Evolutionary conservation across 345 rosid genomes (phyloP).

Genomic region (Cochlearia excelsa): DNA sequence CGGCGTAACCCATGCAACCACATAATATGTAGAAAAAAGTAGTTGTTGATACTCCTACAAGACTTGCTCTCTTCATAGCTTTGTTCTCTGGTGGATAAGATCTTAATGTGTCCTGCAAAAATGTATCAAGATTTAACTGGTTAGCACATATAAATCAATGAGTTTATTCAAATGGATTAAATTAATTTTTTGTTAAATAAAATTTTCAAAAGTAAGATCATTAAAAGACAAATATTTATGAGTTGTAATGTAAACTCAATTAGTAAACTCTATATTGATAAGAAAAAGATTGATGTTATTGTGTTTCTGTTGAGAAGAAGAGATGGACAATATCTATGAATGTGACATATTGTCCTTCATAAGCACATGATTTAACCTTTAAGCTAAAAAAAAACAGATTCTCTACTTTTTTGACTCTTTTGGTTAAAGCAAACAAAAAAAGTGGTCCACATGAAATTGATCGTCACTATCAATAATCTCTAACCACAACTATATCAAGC

Average conservation of each 20-base stretch:
- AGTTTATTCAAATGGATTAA: not conserved
- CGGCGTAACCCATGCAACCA: slow-evolving; percentile 81
- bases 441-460: slow-evolving; percentile 30
- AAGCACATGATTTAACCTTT: slow-evolving; percentile 26
- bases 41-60: slow-evolving; percentile 56
- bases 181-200: slow-evolving; percentile 3
- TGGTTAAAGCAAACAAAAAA: slow-evolving; percentile 21
- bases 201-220: slow-evolving; percentile 11
- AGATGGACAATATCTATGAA: slow-evolving; percentile 32
- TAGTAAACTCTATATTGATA: too few relatives aligned
- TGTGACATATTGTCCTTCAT: slow-evolving; percentile 28
- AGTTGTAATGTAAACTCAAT: not conserved
- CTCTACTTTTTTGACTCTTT: slow-evolving; percentile 34
- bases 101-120: slow-evolving; percentile 55
- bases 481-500: slow-evolving; percentile 27
- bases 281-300: slow-evolving; percentile 14
- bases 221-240: slow-evolving; percentile 3
- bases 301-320: slow-evolving; percentile 19
- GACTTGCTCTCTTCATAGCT: slow-evolving; percentile 63
- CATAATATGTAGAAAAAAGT: slow-evolving; percentile 76
- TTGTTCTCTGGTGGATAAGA: slow-evolving; percentile 74
- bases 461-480: slow-evolving; percentile 31
- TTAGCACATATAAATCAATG: too few relatives aligned
- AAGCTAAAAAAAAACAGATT: slow-evolving; percentile 31
- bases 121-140: not conserved